Evolutionary conservation across 805 yeast genomes (phyloP).

Genomic region (Pichia cephalocereana): DNA sequence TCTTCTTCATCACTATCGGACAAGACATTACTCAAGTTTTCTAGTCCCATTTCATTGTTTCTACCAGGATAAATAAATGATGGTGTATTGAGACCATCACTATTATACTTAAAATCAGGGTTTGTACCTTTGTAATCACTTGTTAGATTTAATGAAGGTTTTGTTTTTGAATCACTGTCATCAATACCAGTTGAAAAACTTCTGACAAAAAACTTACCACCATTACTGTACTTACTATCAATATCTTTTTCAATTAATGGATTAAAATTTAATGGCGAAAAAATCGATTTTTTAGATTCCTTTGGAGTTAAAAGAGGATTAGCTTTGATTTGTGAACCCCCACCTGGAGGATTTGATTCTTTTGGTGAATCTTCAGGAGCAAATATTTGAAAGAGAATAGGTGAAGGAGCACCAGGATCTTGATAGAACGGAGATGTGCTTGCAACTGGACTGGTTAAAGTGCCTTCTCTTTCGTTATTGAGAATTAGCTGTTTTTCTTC

Average conservation of each 20-base stretch:
- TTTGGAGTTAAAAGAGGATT: conserved; percentile 26
- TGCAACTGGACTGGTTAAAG: background rate
- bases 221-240: conserved; percentile 79
- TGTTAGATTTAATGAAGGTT: background rate
- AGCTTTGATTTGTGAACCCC: conserved; percentile 1
- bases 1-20: conserved; percentile 23
- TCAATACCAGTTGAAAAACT: background rate
- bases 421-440: conserved; percentile 44
- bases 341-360: conserved; percentile 5
- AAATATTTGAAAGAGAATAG: conserved; percentile 44
- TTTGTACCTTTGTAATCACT: too few relatives aligned
- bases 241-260: conserved; percentile 68
- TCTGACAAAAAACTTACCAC: conserved; percentile 78
- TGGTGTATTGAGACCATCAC: background rate
- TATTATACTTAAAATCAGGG: too few relatives aligned
- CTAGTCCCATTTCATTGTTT: background rate
- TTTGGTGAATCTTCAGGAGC: conserved; percentile 24
- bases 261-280: conserved; percentile 75
- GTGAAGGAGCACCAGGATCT: conserved; percentile 83
- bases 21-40: conserved; percentile 10
- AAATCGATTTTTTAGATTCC: conserved; percentile 45
- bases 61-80: background rate
- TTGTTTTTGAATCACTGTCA: background rate
- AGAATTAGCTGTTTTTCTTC: background rate
- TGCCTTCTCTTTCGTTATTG: too few relatives aligned